Base-by-base conservation (phyloP, 2,329 filamentous ascomycete genomes). In the Periconia sp. region DNA sequence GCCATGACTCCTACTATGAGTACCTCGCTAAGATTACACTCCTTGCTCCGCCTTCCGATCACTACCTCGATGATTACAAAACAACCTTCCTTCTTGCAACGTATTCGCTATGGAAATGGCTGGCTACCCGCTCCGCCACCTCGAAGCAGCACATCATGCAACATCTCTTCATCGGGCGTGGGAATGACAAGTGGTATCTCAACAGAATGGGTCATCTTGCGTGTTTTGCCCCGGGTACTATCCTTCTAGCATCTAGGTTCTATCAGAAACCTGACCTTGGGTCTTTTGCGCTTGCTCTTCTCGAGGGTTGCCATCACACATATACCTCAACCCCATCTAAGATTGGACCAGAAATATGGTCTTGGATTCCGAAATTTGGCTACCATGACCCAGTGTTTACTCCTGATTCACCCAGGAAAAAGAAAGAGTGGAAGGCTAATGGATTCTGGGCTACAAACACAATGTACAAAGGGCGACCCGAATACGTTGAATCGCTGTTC, bases 1-100 rank as follows among this genome's bases (percentile, higher is more conserved):
- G 70, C 1, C 73, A 76, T 48, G 73, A 73, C 48, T 72, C 69
- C 29, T 76, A 72, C 51, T 71, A 73, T 41, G 67, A 75, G 48
- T 70, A 72, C 33, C 59, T 74, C 1, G 53, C 73, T 49, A 74
- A 74, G 48, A 67, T 70, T 4, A 65, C 66, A 2, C 47, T 73
- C 11, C 53, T 73, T 4, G 58, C 66, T n/a, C 69, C 68, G 1
- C 58, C 56, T 3, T 49, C 58, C 13, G 70, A 74, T 36, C 66
- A 60, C 9, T 59, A 72, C 25, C 34, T 70, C 2, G 31, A 40
- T 1, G 49, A 43, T 15, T 74, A 73, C 54, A 62, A 58, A 32
- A 42, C 53, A 3, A 55, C 59, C 10, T 73, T 70, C 50, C 42
- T 64, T 5, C 44, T 62, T 4, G 66, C 71, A 9, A 68, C 66